Evolutionary conservation across 768 basidiomycete genomes (phyloP).

Genomic region (Paxillus rubicundulus): DNA sequence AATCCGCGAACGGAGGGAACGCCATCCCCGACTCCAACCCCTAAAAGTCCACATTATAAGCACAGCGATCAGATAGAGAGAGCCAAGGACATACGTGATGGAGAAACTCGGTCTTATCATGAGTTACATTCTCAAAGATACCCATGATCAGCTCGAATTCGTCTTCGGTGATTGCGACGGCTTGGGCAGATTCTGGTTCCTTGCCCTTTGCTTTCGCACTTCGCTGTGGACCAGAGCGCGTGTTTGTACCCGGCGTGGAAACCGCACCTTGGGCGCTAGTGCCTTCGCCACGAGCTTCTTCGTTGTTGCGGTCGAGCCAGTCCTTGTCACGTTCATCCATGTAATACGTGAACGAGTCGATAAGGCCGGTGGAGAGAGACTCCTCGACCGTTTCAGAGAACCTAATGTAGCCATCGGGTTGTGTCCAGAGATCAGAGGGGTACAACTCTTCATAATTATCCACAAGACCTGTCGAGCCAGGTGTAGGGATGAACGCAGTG

Average conservation of each 20-base stretch:
- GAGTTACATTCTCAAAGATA: constrained; percentile 85
- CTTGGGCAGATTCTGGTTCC: constrained; percentile 66
- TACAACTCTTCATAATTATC: constrained; percentile 80
- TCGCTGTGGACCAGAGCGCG: constrained; percentile 53
- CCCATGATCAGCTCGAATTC: constrained; percentile 97
- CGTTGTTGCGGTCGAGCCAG: constrained; percentile 93
- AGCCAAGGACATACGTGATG: constrained; percentile 66
- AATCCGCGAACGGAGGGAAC: constrained; percentile 73
- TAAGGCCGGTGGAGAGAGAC: constrained; percentile 53
- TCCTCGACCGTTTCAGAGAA: constrained; percentile 89
- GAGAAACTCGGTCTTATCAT: constrained; percentile 85
- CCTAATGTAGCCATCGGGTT: constrained; percentile 74
- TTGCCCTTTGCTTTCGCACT: constrained; percentile 84
- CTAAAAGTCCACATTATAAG: constrained; percentile 30
- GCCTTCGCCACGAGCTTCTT: constrained; percentile 81
- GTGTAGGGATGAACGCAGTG: constrained; percentile 85
- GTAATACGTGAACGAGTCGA: constrained; percentile 80
- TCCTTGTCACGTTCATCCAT: constrained; percentile 96
- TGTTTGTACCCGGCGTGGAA: constrained; percentile 46
- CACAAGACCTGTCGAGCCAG: constrained; percentile 81
- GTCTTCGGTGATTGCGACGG: constrained; percentile 77
- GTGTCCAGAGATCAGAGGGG: constrained; percentile 63
- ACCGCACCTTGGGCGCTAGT: constrained; percentile 74
- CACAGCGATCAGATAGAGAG: not conserved
- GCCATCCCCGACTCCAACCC: constrained; percentile 63